A percentile compares a stretch with the other conserved stretches of the same genome.
Conservation (phyloP, 768 basidiomycete species). For the Tricholoma terreum region DNA sequence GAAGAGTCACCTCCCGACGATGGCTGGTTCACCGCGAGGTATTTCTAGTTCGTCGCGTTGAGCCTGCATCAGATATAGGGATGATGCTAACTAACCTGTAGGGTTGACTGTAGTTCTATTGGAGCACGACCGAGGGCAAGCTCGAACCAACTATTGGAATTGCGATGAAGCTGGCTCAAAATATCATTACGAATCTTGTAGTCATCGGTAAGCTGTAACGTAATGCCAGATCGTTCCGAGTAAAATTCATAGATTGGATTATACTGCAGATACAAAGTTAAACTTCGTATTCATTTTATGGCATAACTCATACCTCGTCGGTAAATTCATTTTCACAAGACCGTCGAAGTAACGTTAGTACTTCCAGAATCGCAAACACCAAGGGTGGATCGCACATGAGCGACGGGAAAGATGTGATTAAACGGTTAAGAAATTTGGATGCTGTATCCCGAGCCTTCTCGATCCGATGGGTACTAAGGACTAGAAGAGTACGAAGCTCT, state of each 20-base stretch:
- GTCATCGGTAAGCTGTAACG: constrained; percentile 79
- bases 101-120: constrained; percentile 85
- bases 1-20: constrained; percentile 68
- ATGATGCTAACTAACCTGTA: constrained; percentile 60
- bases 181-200: constrained; percentile 86
- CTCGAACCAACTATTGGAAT: constrained; percentile 83
- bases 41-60: constrained; percentile 57
- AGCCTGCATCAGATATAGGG: constrained; percentile 2
- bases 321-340: constrained; percentile 88
- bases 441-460: constrained; percentile 80
- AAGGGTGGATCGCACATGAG: constrained; percentile 88
- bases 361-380: constrained; percentile 87
- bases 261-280: constrained; percentile 50
- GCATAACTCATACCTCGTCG: constrained; percentile 66
- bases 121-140: constrained; percentile 86
- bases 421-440: constrained; percentile 74
- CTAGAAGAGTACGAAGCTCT: constrained; percentile 74
- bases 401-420: constrained; percentile 91
- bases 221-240: constrained; percentile 74
- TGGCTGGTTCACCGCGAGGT: constrained; percentile 74
- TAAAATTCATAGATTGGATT: constrained; percentile 82
- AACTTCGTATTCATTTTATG: not conserved
- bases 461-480: constrained; percentile 79
- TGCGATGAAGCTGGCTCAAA: constrained; percentile 65
- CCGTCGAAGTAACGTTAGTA: constrained; percentile 81